Percentiles rank a stretch among this genome's conserved stretches.
phyloP scores from a whole-genome alignment of 495 filamentous ascomycete species.

The Achaetomiella virescens region DNA sequence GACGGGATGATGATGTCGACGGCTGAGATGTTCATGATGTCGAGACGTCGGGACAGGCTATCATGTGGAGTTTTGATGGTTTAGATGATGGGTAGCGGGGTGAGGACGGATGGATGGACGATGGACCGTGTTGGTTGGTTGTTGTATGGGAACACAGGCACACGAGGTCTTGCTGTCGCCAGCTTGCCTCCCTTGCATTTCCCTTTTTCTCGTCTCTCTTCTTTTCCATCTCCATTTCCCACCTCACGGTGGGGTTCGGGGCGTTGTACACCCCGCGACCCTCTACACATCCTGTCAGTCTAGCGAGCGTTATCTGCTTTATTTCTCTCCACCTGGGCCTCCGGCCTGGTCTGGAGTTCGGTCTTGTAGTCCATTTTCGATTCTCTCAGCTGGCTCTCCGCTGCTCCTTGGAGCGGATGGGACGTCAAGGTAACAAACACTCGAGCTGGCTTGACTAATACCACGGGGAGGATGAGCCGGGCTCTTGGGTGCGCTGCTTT shows the following conservation, averaged over 20 bases:
- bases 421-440: background rate
- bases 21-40: background rate
- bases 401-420: background rate
- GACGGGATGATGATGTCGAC: background rate
- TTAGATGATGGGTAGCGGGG: background rate
- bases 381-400: background rate
- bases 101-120: slow-evolving; percentile 1
- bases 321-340: background rate
- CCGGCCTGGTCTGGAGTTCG: background rate
- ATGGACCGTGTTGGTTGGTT: no score
- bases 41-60: background rate
- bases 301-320: slow-evolving; percentile 9
- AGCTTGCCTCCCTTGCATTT: background rate
- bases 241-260: background rate
- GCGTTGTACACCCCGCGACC: background rate
- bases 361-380: background rate
- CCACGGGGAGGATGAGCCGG: background rate
- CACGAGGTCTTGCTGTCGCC: background rate
- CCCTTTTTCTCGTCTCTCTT: background rate
- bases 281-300: background rate
- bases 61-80: slow-evolving; percentile 2
- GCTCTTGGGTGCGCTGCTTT: background rate
- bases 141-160: background rate
- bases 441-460: slow-evolving; percentile 13
- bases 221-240: background rate